Evolutionary conservation across 1,284 basidiomycete genomes (phyloP).

Genomic region (Ceratobasidium theobromae): DNA sequence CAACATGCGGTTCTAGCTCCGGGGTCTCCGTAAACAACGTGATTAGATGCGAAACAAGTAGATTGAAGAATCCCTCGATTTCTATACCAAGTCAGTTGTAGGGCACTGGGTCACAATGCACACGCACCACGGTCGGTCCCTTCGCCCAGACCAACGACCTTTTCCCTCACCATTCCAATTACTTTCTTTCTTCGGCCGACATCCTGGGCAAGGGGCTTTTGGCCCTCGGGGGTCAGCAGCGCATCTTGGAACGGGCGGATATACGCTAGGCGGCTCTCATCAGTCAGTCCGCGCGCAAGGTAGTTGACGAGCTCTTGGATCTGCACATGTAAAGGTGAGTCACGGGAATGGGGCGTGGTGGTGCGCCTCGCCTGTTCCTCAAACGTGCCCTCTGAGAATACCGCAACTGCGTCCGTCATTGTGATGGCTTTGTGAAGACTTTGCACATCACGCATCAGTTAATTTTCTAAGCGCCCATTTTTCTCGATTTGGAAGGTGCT

Average conservation of each 20-base stretch:
- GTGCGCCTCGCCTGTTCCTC: constrained; percentile 67
- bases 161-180: constrained; percentile 58
- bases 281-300: constrained; percentile 64
- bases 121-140: constrained; percentile 69
- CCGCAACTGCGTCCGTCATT: constrained; percentile 71
- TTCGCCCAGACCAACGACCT: constrained; percentile 69
- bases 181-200: constrained; percentile 54
- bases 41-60: constrained; percentile 70
- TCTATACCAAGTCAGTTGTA: too few species aligned
- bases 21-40: constrained; percentile 56
- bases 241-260: constrained; percentile 67
- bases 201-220: constrained; percentile 53
- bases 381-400: constrained; percentile 87
- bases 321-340: constrained; percentile 45
- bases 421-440: constrained; percentile 18
- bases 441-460: neutral
- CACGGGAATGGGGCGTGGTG: neutral
- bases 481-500: neutral
- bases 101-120: too few species aligned
- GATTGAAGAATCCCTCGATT: constrained; percentile 84
- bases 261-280: constrained; percentile 64
- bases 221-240: constrained; percentile 56
- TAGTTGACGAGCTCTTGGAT: constrained; percentile 79
- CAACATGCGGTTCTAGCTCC: constrained; percentile 56
- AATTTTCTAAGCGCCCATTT: constrained; percentile 4